Evolutionary conservation across 768 basidiomycete species (phyloP), one percentile per base, ranked within the genome.

Genomic region (Crucibulum laeve): DNA sequence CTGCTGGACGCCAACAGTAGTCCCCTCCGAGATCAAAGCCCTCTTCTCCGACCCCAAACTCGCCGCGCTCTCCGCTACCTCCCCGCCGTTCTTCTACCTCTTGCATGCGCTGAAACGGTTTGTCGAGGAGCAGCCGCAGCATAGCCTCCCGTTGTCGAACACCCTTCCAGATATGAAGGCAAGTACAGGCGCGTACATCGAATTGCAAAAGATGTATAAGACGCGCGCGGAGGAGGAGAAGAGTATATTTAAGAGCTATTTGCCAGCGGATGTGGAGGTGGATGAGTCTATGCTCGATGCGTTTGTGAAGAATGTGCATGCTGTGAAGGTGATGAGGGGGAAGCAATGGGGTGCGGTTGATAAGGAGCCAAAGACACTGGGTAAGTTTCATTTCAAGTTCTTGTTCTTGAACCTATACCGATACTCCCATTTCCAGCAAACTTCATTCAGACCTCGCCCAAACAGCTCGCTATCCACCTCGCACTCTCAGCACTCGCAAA

Each of bases 81-180:
- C 83, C 0, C 72, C 80, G 1, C 78, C 81, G 3, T 94, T 96
- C 68, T 91, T 84, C 70, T 69, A 73, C 48, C 83, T 96, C 21
- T 72, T 94, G 8, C 68, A 76, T 18, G 83, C 94, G 0, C 76
- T 98, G 30, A 69, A 77, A 26, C 61, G 70, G 43, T 97, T 88
- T 59, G 68, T 73, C 5, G 53, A 60, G 17, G 72, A 75, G 24
- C 66, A 77, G 39, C 64, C 74, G 37, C 69, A 73, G 4, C 67
- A 82, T 40, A 77, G 80, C 0, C 76, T 96, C 3, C 96, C 95
- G 0, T 69, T 96, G n/a, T 84, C 84, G 3, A 79, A 87, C 36
- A 78, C 89, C 0, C 73, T 98, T 7, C 95, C 95, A 0, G 95
- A 99, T 65, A 97, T 99, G 91, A 94, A 94, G 58, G 83, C 93